A percentile compares a stretch with the other conserved stretches of the same genome.
Evolutionary conservation across 345 rosid genomes (phyloP).

Genomic region (Erucastrum elatum): DNA sequence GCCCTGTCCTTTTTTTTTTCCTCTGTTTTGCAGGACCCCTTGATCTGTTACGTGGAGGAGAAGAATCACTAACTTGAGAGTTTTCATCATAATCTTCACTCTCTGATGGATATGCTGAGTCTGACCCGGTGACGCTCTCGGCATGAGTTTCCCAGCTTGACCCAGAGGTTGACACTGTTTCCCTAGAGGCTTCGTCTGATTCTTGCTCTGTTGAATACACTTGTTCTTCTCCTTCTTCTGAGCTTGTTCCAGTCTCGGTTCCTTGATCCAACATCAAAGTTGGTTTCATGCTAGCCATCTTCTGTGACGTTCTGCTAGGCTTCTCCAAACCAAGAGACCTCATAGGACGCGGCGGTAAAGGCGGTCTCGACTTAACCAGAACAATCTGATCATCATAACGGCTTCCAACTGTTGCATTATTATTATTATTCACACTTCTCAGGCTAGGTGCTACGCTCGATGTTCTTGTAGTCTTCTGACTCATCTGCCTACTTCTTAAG

Average conservation of each 20-base stretch:
- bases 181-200: conserved; percentile 16
- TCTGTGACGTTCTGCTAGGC: conserved; percentile 18
- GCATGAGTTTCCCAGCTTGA: conserved; percentile 37
- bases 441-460: not conserved
- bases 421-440: conserved; percentile 11
- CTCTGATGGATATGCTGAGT: conserved; percentile 23
- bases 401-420: conserved; percentile 1
- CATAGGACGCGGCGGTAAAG: conserved; percentile 17
- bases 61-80: conserved; percentile 19
- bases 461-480: not conserved
- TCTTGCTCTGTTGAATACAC: conserved; percentile 19
- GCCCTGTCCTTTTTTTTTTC: conserved; percentile 38
- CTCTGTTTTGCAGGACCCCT: conserved; percentile 8
- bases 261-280: conserved; percentile 30
- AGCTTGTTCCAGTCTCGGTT: conserved; percentile 14
- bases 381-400: conserved; percentile 14
- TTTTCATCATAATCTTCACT: conserved; percentile 13
- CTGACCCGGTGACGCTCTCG: conserved; percentile 34
- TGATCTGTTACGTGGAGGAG: conserved; percentile 28
- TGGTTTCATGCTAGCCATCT: conserved; percentile 31
- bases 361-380: conserved; percentile 10
- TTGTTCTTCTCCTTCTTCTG: conserved; percentile 30
- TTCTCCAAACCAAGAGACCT: conserved; percentile 24
- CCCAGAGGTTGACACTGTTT: conserved; percentile 9
- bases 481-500: conserved; percentile 12